A percentile compares a stretch with the other conserved stretches of the same genome.
These are phyloP conservation scores for Pichia californica DNA, from an alignment of 805 yeast genomes.

Conservation along the genomic window DNA sequence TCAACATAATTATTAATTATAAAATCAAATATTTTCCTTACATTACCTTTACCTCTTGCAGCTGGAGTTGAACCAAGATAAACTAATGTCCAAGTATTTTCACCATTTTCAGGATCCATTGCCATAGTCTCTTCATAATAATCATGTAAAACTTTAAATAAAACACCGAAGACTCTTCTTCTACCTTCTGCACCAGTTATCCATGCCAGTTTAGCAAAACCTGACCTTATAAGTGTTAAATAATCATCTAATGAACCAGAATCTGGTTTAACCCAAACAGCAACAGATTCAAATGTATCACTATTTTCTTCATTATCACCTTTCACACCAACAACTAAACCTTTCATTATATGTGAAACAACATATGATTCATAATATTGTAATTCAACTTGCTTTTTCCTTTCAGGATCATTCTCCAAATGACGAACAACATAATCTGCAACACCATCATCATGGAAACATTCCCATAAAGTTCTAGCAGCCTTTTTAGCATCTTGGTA, in stretches of 20 bases:
- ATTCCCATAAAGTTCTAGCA: conserved; percentile 28
- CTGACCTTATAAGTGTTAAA: conserved; percentile 43
- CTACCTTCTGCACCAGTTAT: conserved; percentile 42
- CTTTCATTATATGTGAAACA: conserved; percentile 43
- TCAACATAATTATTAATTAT: conserved; percentile 44
- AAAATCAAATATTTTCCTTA: conserved; percentile 41
- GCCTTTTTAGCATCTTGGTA: conserved; percentile 29
- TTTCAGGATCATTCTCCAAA: conserved; percentile 28
- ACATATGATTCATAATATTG: conserved; percentile 46
- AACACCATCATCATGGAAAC: conserved; percentile 32
- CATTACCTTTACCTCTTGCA: conserved; percentile 55
- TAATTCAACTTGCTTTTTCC: conserved; percentile 30
- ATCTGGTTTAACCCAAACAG: conserved; percentile 47
- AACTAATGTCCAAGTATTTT: conserved; percentile 29
- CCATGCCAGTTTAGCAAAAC: conserved; percentile 47
- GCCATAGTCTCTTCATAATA: conserved; percentile 37
- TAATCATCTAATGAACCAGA: conserved; percentile 39
- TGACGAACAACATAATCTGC: conserved; percentile 29
- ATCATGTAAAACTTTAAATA: conserved; percentile 47
- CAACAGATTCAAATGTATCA: conserved; percentile 45
- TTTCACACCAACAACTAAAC: conserved; percentile 43
- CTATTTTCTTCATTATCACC: conserved; percentile 31
- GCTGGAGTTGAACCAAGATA: conserved; percentile 31
- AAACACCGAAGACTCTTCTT: conserved; percentile 40
- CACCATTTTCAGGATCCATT: conserved; percentile 29